phyloP scores from a whole-genome alignment of 108 stramenopile species.

The Discostella stelligeroides region DNA sequence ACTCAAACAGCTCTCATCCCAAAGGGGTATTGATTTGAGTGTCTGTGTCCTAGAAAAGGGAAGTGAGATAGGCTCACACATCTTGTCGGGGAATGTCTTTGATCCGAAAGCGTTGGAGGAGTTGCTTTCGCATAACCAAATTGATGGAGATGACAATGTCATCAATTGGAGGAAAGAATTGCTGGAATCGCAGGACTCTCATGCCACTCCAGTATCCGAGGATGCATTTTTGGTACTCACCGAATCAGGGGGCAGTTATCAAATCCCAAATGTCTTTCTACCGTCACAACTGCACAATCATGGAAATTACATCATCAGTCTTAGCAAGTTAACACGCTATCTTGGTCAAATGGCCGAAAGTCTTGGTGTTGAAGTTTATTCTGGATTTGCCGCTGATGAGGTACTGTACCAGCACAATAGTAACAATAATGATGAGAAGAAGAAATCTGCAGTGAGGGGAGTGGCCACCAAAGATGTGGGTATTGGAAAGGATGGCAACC shows the following conservation, averaged over 20 bases:
- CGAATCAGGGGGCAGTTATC: conserved; percentile 58
- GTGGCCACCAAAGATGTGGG: conserved; percentile 98
- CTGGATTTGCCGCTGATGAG: conserved; percentile 96
- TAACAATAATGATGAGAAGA: conserved; percentile 17
- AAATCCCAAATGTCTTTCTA: conserved; percentile 79
- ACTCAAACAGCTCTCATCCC: conserved; percentile 93
- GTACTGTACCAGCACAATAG: conserved; percentile 77
- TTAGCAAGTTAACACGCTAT: conserved; percentile 93
- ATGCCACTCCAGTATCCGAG: conserved; percentile 85
- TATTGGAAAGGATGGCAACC: conserved; percentile 88
- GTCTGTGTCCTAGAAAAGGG: conserved; percentile 98
- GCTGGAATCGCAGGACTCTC: conserved; percentile 56
- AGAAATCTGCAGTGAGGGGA: conserved; percentile 63
- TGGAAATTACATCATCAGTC: conserved; percentile 95
- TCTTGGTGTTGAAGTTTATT: conserved; percentile 97
- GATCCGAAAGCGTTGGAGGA: conserved; percentile 97
- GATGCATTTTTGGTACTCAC: conserved; percentile 89
- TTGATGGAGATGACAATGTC: conserved; percentile 35
- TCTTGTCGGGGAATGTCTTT: conserved; percentile 98
- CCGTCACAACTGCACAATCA: conserved; percentile 93
- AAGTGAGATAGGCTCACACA: conserved; percentile 96
- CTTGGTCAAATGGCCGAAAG: conserved; percentile 95
- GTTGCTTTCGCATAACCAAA: conserved; percentile 80
- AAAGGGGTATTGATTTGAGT: conserved; percentile 84
- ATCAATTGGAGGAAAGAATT: conserved; percentile 73